Evolutionary conservation across 2,329 filamentous ascomycete genomes (phyloP).

Genomic region (Akanthomyces dipterigenus): DNA sequence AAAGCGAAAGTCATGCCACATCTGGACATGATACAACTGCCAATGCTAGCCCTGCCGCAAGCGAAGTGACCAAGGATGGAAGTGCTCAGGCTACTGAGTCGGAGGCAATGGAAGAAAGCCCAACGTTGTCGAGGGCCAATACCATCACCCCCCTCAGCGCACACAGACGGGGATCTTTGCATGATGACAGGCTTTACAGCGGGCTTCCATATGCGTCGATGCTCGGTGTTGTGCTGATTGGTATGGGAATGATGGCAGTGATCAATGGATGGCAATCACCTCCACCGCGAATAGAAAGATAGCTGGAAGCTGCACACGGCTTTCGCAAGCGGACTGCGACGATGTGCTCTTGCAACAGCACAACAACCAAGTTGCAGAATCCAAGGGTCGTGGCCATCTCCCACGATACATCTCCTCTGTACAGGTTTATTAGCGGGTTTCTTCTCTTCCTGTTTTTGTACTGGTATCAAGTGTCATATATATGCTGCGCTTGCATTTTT

Average conservation of each 20-base stretch:
- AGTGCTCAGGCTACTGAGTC: conserved; percentile 14
- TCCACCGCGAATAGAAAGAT: conserved; percentile 27
- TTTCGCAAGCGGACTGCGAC: not conserved
- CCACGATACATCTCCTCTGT: conserved; percentile 9
- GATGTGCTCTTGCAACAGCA: conserved; percentile 10
- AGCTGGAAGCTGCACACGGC: conserved; percentile 6
- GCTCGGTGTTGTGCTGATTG: conserved; percentile 72
- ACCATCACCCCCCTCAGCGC: conserved; percentile 40
- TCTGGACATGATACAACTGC: conserved; percentile 11
- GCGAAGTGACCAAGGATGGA: not conserved
- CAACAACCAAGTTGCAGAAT: not conserved
- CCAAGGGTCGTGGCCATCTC: conserved; percentile 7
- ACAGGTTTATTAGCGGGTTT: conserved; percentile 9
- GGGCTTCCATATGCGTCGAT: conserved; percentile 73
- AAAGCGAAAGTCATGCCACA: conserved; percentile 13
- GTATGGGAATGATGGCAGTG: conserved; percentile 80
- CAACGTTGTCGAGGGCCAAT: conserved; percentile 40
- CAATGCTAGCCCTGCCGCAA: not conserved
- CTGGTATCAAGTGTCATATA: conserved; percentile 7
- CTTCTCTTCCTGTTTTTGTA: conserved; percentile 7
- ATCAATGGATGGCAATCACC: conserved; percentile 69
- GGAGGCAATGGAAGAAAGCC: conserved; percentile 32
- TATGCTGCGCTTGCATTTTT: conserved; percentile 7
- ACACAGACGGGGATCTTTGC: conserved; percentile 33
- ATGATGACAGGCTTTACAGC: conserved; percentile 39